Conservation (phyloP, 495 filamentous ascomycete genomes). For the Beverwykella pulmonaria region DNA sequence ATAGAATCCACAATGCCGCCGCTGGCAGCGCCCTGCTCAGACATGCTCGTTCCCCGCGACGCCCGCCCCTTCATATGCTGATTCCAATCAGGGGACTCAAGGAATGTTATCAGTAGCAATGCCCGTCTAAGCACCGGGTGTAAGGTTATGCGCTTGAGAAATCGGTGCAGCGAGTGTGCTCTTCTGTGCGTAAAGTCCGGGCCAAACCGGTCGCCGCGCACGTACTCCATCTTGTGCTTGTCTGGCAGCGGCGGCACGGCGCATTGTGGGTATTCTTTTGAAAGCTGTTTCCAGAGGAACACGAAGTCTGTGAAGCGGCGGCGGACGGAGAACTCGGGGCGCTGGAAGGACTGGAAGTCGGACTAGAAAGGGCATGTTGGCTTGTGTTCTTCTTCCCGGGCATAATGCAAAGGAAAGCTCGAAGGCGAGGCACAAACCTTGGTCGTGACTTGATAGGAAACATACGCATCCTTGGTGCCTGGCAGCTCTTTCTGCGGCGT, state of each 20-base stretch:
- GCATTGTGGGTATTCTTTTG: constrained; percentile 81
- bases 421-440: constrained; percentile 59
- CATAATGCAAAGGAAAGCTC: neutral
- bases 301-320: constrained; percentile 96
- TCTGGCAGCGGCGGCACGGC: constrained; percentile 95
- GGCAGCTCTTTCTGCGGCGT: constrained; percentile 89
- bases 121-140: constrained; percentile 90
- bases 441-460: constrained; percentile 92
- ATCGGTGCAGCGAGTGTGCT: constrained; percentile 88
- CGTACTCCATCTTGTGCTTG: constrained; percentile 99
- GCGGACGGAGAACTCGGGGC: constrained; percentile 71
- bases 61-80: constrained; percentile 82
- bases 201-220: constrained; percentile 92
- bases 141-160: constrained; percentile 80
- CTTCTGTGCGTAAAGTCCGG: constrained; percentile 89
- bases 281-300: constrained; percentile 90
- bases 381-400: neutral
- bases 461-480: constrained; percentile 95
- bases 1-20: constrained; percentile 87
- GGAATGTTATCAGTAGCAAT: constrained; percentile 78
- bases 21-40: constrained; percentile 54
- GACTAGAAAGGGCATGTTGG: constrained; percentile 58
- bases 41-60: constrained; percentile 59
- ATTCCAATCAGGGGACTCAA: constrained; percentile 95
- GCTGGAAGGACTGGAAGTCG: constrained; percentile 89